Evolutionary conservation across 495 filamentous ascomycete species (phyloP).

Genomic region (Hyaloscypha variabilis): DNA sequence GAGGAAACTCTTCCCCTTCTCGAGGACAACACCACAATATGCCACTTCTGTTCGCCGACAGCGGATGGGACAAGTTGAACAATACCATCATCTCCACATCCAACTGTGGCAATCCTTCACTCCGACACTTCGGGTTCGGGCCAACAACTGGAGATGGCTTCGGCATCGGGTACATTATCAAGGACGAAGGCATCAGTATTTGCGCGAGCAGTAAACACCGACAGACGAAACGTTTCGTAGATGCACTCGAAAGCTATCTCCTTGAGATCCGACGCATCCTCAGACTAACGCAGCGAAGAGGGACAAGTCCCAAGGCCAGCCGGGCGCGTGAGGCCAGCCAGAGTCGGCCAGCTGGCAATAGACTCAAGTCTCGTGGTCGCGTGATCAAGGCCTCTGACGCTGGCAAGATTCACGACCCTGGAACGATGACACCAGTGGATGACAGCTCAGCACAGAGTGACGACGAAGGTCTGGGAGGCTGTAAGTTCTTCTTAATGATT

Average conservation of each 20-base stretch:
- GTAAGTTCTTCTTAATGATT: slow-evolving; percentile 57
- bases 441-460: slow-evolving; percentile 69
- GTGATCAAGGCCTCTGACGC: slow-evolving; percentile 49
- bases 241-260: slow-evolving; percentile 86
- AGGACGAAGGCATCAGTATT: slow-evolving; percentile 89
- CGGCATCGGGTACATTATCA: slow-evolving; percentile 99
- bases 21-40: slow-evolving; percentile 35
- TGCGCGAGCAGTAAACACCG: slow-evolving; percentile 91
- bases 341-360: slow-evolving; percentile 29
- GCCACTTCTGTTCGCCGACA: slow-evolving; percentile 69
- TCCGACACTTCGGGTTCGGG: slow-evolving; percentile 95
- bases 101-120: slow-evolving; percentile 98
- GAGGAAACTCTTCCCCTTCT: slow-evolving; percentile 21
- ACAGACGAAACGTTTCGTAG: slow-evolving; percentile 87
- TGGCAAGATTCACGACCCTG: slow-evolving; percentile 38
- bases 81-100: slow-evolving; percentile 93
- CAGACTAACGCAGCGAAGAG: slow-evolving; percentile 55
- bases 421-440: slow-evolving; percentile 37
- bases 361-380: slow-evolving; percentile 58
- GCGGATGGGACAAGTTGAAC: slow-evolving; percentile 93
- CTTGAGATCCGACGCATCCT: slow-evolving; percentile 87
- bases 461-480: slow-evolving; percentile 89
- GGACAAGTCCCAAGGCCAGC: slow-evolving; percentile 55
- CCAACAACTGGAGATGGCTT: slow-evolving; percentile 94
- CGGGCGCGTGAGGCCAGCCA: slow-evolving; percentile 62